These are phyloP conservation scores for Rhododendron mucronatum DNA, from an alignment of 148 eudicot species.

Conservation along the genomic window DNA sequence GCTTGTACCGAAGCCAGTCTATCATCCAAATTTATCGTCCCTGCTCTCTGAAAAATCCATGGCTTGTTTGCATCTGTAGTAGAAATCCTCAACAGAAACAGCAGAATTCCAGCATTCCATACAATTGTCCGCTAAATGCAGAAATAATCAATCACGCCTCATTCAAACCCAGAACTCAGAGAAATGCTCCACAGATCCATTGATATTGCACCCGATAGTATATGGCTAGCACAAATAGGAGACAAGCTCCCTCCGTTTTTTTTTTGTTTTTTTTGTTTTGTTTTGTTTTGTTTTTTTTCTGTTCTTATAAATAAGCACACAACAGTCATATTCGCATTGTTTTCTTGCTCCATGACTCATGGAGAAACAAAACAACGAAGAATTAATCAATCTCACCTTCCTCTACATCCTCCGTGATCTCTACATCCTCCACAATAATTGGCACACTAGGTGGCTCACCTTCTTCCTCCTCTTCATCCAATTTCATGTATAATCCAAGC, in stretches of 20 bases:
- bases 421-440: conserved; percentile 15
- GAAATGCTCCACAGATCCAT: background rate
- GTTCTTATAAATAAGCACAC: background rate
- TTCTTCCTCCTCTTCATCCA: conserved; percentile 73
- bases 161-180: background rate
- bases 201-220: background rate
- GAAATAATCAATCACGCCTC: background rate
- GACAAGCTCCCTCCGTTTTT: background rate
- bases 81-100: background rate
- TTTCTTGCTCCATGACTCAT: background rate
- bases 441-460: conserved; percentile 12
- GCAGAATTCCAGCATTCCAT: background rate
- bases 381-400: conserved; percentile 51
- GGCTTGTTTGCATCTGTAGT: background rate
- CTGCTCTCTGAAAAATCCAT: background rate
- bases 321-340: background rate
- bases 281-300: background rate
- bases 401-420: conserved; percentile 27
- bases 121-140: background rate
- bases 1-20: background rate
- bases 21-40: background rate
- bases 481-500: conserved; percentile 69
- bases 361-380: background rate
- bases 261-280: background rate
- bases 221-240: background rate